These are phyloP conservation scores for Xylaria polymorpha DNA, from an alignment of 2,329 filamentous ascomycete species.

Conservation along the genomic window DNA sequence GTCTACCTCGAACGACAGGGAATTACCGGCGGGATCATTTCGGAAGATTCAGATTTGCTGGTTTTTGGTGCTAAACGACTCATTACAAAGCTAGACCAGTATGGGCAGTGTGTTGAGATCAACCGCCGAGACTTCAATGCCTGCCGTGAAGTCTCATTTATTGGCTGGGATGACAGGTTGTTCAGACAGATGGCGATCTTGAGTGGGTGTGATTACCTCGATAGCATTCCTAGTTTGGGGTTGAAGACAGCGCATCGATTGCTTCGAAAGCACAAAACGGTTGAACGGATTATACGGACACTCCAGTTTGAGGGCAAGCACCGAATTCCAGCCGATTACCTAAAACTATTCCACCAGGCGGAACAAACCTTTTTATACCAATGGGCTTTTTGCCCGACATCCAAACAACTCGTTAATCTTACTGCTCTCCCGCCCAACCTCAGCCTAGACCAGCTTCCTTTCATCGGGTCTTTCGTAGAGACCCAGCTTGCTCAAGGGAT, in stretches of 20 bases:
- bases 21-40: conserved; percentile 86
- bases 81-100: conserved; percentile 92
- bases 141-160: conserved; percentile 86
- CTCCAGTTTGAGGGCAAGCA: conserved; percentile 91
- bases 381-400: conserved; percentile 87
- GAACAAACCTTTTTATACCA: conserved; percentile 95
- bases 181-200: conserved; percentile 97
- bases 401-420: conserved; percentile 78
- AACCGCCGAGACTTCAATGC: conserved; percentile 89
- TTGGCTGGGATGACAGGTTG: conserved; percentile 90
- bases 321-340: conserved; percentile 81
- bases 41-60: conserved; percentile 94
- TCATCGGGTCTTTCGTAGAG: conserved; percentile 80
- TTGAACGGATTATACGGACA: conserved; percentile 84
- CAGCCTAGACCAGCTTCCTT: conserved; percentile 77
- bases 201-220: conserved; percentile 95
- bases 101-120: conserved; percentile 92
- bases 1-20: conserved; percentile 92
- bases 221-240: conserved; percentile 84
- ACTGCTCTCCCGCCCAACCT: conserved; percentile 73
- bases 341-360: conserved; percentile 83
- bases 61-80: conserved; percentile 94
- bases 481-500: conserved; percentile 77
- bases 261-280: conserved; percentile 87
- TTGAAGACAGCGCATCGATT: conserved; percentile 93